Percentiles rank a stretch among this genome's conserved stretches.
phyloP scores from a whole-genome alignment of 2,329 filamentous ascomycete genomes.

The Monilinia laxa region DNA sequence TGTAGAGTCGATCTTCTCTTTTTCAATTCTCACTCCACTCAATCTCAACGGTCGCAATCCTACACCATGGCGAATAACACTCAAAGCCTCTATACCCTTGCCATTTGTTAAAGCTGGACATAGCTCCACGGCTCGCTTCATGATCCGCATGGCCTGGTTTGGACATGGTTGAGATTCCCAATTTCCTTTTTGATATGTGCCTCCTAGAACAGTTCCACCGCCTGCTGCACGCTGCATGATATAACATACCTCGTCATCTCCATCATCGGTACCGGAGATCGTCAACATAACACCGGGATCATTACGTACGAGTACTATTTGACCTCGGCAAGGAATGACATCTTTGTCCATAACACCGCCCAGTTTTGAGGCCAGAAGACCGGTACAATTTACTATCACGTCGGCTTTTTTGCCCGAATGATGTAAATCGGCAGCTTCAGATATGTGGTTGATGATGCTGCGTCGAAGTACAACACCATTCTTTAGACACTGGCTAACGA shows the following conservation, averaged over 20 bases:
- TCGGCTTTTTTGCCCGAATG: conserved; percentile 58
- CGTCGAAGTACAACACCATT: conserved; percentile 69
- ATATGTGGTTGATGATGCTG: conserved; percentile 65
- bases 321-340: conserved; percentile 76
- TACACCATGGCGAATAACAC: conserved; percentile 66
- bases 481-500: conserved; percentile 75
- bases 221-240: conserved; percentile 67
- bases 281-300: conserved; percentile 59
- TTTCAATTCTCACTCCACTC: conserved; percentile 62
- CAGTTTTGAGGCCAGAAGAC: conserved; percentile 70
- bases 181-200: conserved; percentile 62
- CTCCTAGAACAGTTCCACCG: conserved; percentile 67
- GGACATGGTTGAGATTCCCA: conserved; percentile 65
- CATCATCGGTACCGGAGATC: conserved; percentile 63
- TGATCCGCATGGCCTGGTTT: conserved; percentile 63
- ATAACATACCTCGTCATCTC: conserved; percentile 62
- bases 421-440: conserved; percentile 64
- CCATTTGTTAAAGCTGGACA: conserved; percentile 55
- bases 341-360: conserved; percentile 77
- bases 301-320: conserved; percentile 69
- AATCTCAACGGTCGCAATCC: conserved; percentile 63
- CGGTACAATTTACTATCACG: conserved; percentile 82
- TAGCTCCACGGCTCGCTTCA: conserved; percentile 61
- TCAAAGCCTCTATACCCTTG: conserved; percentile 61
- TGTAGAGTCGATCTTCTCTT: conserved; percentile 55